Percentiles rank a stretch among this genome's conserved stretches.
Conservation (phyloP, 2,329 filamentous ascomycete species). For the Xylariaceae sp. region DNA sequence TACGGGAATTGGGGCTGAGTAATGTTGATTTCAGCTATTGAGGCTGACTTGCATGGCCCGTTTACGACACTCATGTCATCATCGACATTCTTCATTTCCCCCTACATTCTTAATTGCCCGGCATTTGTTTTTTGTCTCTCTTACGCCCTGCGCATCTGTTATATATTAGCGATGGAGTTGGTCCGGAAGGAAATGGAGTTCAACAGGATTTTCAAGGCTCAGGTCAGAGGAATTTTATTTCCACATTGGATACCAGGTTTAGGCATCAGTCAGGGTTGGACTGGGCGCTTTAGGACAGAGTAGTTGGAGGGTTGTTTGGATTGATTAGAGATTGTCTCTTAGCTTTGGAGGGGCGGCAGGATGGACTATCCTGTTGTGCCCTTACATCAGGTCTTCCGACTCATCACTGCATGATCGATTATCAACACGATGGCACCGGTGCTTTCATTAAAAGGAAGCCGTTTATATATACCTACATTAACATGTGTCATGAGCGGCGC, state of each 20-base stretch:
- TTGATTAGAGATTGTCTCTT: too few relatives aligned
- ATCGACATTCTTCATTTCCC: conserved; percentile 9
- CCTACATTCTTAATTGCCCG: conserved; percentile 16
- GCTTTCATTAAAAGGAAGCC: too few relatives aligned
- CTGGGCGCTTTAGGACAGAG: too few relatives aligned
- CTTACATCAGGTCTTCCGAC: too few relatives aligned
- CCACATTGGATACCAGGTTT: conserved; percentile 15
- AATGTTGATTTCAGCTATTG: conserved; percentile 62
- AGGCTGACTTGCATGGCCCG: conserved; percentile 20
- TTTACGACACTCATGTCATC: conserved; percentile 1
- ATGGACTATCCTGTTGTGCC: too few relatives aligned
- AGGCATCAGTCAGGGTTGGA: conserved; percentile 7
- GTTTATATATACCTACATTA: too few relatives aligned
- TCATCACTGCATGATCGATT: too few relatives aligned
- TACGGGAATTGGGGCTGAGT: conserved; percentile 47
- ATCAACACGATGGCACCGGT: too few relatives aligned
- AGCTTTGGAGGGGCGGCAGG: too few relatives aligned
- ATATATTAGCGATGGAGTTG: conserved; percentile 32
- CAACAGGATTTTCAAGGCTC: conserved; percentile 13
- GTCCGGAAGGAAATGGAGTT: conserved; percentile 15
- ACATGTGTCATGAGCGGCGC: too few relatives aligned
- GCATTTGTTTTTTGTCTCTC: conserved; percentile 21
- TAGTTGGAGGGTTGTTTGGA: too few relatives aligned
- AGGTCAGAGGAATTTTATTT: conserved; percentile 9
- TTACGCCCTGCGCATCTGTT: conserved; percentile 23